Evolutionary conservation across 2,329 filamentous ascomycete species (phyloP).

Genomic region (Colletotrichum scovillei): DNA sequence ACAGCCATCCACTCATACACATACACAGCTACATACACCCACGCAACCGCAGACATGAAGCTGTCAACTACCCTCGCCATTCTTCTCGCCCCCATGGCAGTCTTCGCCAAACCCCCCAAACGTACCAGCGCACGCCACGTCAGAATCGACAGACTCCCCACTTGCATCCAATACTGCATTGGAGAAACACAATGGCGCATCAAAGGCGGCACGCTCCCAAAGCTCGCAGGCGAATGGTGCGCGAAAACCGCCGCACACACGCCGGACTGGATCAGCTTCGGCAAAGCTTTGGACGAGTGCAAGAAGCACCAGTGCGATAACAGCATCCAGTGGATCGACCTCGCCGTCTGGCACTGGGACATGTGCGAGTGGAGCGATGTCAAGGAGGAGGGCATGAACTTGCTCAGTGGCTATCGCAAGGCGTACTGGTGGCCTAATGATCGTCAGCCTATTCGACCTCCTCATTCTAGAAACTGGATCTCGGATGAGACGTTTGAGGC

Average conservation of each 20-base stretch:
- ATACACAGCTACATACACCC: not conserved
- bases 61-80: not conserved
- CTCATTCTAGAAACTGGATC: not conserved
- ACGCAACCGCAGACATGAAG: not conserved
- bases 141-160: not conserved
- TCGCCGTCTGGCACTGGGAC: not conserved
- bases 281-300: not conserved
- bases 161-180: not conserved
- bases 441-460: not conserved
- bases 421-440: not conserved
- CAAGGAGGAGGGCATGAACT: not conserved
- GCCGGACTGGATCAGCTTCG: not conserved
- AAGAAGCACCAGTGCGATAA: slow-evolving; percentile 1
- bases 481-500: not conserved
- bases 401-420: not conserved
- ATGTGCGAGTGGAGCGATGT: not conserved
- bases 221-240: not conserved
- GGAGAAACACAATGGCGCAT: slow-evolving; percentile 1
- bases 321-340: not conserved
- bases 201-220: not conserved
- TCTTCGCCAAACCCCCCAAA: not conserved
- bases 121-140: not conserved
- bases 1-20: not conserved
- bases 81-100: not conserved
- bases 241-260: not conserved